Evolutionary conservation across 495 filamentous ascomycete genomes (phyloP).

Genomic region (Aspergillus asperescens): DNA sequence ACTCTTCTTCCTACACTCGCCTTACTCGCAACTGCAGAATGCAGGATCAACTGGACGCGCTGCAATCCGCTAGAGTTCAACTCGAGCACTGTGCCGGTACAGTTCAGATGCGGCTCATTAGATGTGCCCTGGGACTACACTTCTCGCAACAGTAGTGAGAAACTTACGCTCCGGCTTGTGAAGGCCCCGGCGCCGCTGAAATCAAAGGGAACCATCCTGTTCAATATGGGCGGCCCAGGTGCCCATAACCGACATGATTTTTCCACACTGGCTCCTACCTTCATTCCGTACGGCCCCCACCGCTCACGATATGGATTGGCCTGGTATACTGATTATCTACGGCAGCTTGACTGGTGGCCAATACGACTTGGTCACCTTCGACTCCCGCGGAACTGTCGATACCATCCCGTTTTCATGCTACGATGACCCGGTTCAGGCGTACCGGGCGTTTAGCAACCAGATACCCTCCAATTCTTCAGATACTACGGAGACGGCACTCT

Average conservation of each 20-base stretch:
- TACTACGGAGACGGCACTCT: background rate
- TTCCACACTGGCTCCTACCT: background rate
- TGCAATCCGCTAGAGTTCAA: slow-evolving; percentile 5
- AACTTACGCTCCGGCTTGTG: slow-evolving; percentile 1
- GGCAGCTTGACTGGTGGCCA: slow-evolving; percentile 3
- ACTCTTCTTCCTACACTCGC: background rate
- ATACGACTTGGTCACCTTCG: slow-evolving; percentile 4
- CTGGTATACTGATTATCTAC: background rate
- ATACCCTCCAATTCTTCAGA: background rate
- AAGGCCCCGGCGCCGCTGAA: slow-evolving; percentile 5
- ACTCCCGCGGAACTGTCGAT: slow-evolving; percentile 4
- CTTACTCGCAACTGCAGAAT: background rate
- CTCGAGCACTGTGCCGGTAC: slow-evolving; percentile 1
- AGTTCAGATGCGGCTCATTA: background rate
- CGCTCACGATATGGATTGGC: background rate
- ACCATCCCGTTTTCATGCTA: background rate
- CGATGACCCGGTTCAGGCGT: background rate
- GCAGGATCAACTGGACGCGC: background rate
- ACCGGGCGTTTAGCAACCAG: background rate
- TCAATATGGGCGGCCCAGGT: slow-evolving; percentile 5
- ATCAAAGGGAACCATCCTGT: slow-evolving; percentile 1
- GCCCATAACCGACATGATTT: background rate
- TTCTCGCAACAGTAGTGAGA: background rate
- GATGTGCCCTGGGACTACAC: slow-evolving; percentile 7
- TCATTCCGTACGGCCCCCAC: slow-evolving; percentile 2